Evolutionary conservation across 306 rosid genomes (phyloP).

Genomic region (Cicer pinnatifidum): DNA sequence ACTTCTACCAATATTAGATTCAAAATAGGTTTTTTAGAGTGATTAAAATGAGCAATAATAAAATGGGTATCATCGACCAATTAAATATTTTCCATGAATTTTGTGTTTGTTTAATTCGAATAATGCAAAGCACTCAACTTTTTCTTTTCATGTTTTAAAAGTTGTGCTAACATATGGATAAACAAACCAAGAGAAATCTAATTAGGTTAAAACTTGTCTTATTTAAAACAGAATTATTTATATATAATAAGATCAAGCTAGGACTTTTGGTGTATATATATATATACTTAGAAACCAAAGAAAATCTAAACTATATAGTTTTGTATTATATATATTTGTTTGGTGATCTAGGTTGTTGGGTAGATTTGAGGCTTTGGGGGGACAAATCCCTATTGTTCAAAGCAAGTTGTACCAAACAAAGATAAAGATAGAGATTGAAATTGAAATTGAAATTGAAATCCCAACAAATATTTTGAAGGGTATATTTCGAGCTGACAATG

Average conservation of each 20-base stretch:
- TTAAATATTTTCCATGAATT: background rate
- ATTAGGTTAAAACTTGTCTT: slow-evolving; percentile 28
- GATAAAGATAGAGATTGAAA: slow-evolving; percentile 52
- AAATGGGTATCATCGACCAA: no score
- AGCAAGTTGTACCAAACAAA: slow-evolving; percentile 56
- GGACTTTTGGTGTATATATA: background rate
- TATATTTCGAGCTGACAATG: slow-evolving; percentile 66
- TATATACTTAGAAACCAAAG: slow-evolving; percentile 3
- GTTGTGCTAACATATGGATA: background rate
- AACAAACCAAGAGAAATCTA: background rate
- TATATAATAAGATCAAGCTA: background rate
- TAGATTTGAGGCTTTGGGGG: slow-evolving; percentile 46
- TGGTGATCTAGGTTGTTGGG: slow-evolving; percentile 40
- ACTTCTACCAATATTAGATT: no score
- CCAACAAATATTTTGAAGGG: slow-evolving; percentile 55
- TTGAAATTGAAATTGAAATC: slow-evolving; percentile 54
- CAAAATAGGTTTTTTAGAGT: no score
- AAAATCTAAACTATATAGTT: slow-evolving; percentile 18
- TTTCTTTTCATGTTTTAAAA: background rate
- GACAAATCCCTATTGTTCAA: slow-evolving; percentile 34
- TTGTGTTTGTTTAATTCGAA: background rate
- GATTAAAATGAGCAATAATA: no score
- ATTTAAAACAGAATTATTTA: background rate
- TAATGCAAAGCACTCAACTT: background rate
- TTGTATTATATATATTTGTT: background rate